phyloP scores from a whole-genome alignment of 305 asterid genomes.

The Fraxinus latifolia region DNA sequence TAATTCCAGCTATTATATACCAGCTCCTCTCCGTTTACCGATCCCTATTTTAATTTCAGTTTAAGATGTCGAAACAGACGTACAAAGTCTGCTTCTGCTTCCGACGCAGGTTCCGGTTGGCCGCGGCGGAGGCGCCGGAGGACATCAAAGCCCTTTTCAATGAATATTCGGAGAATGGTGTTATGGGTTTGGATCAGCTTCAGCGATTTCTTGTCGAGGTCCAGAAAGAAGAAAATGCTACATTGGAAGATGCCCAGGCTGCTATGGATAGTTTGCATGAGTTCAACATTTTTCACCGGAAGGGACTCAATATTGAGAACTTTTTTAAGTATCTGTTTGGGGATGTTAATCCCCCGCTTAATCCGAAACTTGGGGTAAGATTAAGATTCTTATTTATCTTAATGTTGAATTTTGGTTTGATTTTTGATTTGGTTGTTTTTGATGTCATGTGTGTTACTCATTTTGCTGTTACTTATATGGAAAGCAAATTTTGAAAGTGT shows the following conservation, averaged over 20 bases:
- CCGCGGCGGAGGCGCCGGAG: slow-evolving; percentile 73
- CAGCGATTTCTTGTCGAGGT: slow-evolving; percentile 61
- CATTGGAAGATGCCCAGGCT: slow-evolving; percentile 67
- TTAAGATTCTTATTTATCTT: not conserved
- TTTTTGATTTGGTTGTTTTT: not conserved
- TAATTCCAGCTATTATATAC: not conserved
- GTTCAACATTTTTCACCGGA: slow-evolving; percentile 53
- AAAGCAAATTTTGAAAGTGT: not conserved
- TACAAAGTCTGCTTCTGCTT: slow-evolving; percentile 85
- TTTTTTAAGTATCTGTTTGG: slow-evolving; percentile 73
- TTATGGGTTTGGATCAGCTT: slow-evolving; percentile 54
- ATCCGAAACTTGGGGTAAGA: slow-evolving; percentile 66
- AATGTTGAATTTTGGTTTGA: not conserved
- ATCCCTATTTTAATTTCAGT: not conserved
- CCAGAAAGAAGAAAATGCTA: slow-evolving; percentile 63
- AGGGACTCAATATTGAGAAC: slow-evolving; percentile 50
- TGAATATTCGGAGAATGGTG: slow-evolving; percentile 57
- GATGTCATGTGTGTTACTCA: not conserved
- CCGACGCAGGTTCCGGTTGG: slow-evolving; percentile 72
- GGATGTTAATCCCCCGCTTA: slow-evolving; percentile 61
- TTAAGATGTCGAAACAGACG: slow-evolving; percentile 66
- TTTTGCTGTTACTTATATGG: not conserved
- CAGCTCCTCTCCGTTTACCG: not conserved
- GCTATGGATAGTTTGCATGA: slow-evolving; percentile 44
- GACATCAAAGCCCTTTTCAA: slow-evolving; percentile 50